Conservation (phyloP, 345 rosid genomes). For the Ricinus communis region DNA sequence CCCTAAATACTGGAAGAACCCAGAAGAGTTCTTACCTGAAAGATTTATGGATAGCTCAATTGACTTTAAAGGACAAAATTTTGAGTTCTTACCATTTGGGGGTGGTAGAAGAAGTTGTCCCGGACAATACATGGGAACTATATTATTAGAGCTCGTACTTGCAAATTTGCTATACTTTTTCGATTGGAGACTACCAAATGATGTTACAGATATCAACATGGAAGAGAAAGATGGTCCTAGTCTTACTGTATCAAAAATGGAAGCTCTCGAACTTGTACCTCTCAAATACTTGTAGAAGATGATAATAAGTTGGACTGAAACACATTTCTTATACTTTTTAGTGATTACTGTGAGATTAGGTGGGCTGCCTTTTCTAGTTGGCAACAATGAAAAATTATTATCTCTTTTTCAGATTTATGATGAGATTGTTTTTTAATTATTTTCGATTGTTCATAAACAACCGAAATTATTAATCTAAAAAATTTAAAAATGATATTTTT, state of each 20-base stretch:
- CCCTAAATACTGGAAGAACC: background rate
- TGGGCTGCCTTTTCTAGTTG: no score
- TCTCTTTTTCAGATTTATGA: no score
- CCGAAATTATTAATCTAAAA: no score
- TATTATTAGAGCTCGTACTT: background rate
- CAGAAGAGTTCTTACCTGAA: background rate
- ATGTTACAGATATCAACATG: background rate
- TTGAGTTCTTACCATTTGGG: background rate
- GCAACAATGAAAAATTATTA: no score
- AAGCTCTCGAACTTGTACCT: background rate
- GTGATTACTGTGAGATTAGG: no score
- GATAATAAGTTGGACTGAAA: no score
- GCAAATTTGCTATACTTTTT: background rate
- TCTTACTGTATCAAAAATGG: background rate
- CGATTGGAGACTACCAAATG: background rate
- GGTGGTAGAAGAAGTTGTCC: background rate
- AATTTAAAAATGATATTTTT: no score
- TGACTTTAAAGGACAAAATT: background rate
- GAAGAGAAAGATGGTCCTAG: background rate
- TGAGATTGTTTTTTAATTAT: no score
- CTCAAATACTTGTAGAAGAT: no score
- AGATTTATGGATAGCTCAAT: background rate
- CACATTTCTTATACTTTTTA: no score
- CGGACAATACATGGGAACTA: background rate
- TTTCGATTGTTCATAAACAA: no score